Percentiles rank a stretch among this genome's conserved stretches.
phyloP scores from a whole-genome alignment of 495 filamentous ascomycete genomes.

The Annulohypoxylon stygium region DNA sequence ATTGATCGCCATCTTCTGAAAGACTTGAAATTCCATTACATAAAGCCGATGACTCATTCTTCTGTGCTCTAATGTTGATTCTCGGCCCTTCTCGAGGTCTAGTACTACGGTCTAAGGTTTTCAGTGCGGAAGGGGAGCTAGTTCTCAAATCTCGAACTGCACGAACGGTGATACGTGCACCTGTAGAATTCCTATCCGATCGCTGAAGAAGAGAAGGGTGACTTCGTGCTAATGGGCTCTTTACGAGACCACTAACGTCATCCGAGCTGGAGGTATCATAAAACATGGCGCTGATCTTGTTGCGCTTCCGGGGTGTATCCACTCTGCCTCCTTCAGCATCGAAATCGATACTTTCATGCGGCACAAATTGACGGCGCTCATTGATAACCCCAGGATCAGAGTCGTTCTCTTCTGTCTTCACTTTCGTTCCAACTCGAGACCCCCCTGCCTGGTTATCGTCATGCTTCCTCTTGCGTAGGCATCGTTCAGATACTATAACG shows the following conservation, averaged over 20 bases:
- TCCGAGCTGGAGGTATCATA: neutral
- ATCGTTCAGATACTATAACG: slow-evolving; percentile 59
- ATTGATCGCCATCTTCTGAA: slow-evolving; percentile 32
- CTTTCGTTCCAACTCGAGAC: slow-evolving; percentile 32
- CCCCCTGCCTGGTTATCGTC: slow-evolving; percentile 27
- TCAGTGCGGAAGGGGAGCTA: slow-evolving; percentile 4
- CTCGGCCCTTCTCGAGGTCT: slow-evolving; percentile 2
- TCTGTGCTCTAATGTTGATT: neutral
- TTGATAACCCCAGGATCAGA: slow-evolving; percentile 55
- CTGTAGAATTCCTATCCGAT: neutral
- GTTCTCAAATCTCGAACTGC: neutral
- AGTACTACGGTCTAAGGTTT: slow-evolving; percentile 19
- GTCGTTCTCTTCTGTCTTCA: slow-evolving; percentile 55
- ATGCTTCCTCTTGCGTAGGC: slow-evolving; percentile 57
- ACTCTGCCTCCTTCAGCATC: slow-evolving; percentile 74
- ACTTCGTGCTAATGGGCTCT: neutral
- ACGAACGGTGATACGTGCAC: neutral
- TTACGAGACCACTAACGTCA: neutral
- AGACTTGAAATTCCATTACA: slow-evolving; percentile 24
- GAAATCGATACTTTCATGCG: slow-evolving; percentile 76
- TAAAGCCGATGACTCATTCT: slow-evolving; percentile 4
- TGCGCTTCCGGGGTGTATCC: slow-evolving; percentile 72
- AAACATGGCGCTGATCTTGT: slow-evolving; percentile 32
- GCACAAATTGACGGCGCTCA: slow-evolving; percentile 50
- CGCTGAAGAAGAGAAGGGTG: neutral